phyloP scores from a whole-genome alignment of 2,329 filamentous ascomycete genomes.

The Aspergillus fijiensis region DNA sequence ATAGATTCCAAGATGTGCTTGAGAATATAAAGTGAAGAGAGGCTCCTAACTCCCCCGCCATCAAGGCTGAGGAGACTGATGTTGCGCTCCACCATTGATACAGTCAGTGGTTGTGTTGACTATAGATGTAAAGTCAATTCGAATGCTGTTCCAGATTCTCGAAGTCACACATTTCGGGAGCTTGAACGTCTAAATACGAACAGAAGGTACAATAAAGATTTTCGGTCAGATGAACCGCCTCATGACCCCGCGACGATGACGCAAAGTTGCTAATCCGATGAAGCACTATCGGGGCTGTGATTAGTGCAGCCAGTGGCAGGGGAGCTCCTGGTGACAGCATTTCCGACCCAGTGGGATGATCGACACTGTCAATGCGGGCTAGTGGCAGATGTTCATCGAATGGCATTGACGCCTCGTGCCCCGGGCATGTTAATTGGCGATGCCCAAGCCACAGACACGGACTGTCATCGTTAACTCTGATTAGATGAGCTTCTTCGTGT shows the following conservation, averaged over 20 bases:
- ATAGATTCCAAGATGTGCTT: slow-evolving; percentile 36
- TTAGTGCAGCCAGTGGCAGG: slow-evolving; percentile 5
- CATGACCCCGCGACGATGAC: not conserved
- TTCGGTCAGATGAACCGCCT: not conserved
- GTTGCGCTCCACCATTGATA: slow-evolving; percentile 17
- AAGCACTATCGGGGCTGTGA: slow-evolving; percentile 9
- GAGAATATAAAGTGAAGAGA: slow-evolving; percentile 41
- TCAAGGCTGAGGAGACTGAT: slow-evolving; percentile 32
- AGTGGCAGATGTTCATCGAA: not conserved
- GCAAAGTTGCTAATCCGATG: not conserved
- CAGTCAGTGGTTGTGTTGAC: not conserved
- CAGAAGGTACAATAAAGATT: not conserved
- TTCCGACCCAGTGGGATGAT: slow-evolving; percentile 5
- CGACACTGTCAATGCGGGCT: slow-evolving; percentile 5
- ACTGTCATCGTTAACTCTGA: not conserved
- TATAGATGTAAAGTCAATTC: not conserved
- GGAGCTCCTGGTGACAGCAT: not conserved
- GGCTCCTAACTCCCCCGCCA: slow-evolving; percentile 43
- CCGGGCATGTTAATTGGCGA: not conserved
- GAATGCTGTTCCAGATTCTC: not conserved
- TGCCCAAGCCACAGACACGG: not conserved
- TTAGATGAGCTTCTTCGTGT: not conserved
- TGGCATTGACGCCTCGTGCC: not conserved
- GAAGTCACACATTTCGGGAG: not conserved
- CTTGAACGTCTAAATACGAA: not conserved